Evolutionary conservation across 148 eudicot species (phyloP).

Genomic region (Rhododendron williamsianum): DNA sequence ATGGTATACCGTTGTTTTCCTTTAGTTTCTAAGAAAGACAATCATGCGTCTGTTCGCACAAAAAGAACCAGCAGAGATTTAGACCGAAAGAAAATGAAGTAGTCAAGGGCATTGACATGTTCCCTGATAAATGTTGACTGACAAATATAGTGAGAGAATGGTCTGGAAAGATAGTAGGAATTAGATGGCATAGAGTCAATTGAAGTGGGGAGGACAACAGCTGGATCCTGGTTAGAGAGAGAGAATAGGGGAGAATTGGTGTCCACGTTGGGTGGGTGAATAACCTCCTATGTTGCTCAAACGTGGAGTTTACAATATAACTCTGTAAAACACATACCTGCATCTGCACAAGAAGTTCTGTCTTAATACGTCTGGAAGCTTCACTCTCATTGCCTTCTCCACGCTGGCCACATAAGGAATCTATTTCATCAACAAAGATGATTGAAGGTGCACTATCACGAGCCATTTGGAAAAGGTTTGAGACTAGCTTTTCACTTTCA

Average conservation of each 20-base stretch:
- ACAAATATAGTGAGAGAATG: not conserved
- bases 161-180: not conserved
- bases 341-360: conserved; percentile 98
- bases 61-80: not conserved
- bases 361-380: conserved; percentile 97
- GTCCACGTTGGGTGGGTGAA: not conserved
- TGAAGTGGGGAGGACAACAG: not conserved
- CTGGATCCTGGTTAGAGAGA: not conserved
- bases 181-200: not conserved
- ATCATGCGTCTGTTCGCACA: not conserved
- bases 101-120: not conserved
- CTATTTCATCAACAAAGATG: conserved; percentile 95
- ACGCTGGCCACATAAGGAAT: conserved; percentile 96
- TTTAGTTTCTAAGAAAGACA: not conserved
- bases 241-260: not conserved
- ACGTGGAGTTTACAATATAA: not conserved
- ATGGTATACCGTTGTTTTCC: not conserved
- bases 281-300: not conserved
- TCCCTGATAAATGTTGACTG: not conserved
- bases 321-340: conserved; percentile 49
- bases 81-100: not conserved
- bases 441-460: conserved; percentile 97
- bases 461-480: conserved; percentile 98
- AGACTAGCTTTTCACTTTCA: conserved; percentile 95
- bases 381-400: conserved; percentile 99